Evolutionary conservation across 179 eudicot species (phyloP).

Genomic region (Nepenthes alata): DNA sequence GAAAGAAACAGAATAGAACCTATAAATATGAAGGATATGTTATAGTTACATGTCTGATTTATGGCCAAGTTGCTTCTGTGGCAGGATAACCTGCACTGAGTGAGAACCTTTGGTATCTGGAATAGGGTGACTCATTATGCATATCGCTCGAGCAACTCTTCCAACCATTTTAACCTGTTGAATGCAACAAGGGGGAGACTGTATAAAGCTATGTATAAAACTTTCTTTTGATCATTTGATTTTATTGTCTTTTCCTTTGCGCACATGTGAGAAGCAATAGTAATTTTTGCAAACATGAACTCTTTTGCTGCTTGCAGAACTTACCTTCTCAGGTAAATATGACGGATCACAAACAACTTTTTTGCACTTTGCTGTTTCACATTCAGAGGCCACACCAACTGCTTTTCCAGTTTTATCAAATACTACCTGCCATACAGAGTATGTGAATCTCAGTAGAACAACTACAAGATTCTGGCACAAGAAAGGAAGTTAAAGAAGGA

Average conservation of each 20-base stretch:
- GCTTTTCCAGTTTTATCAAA: constrained; percentile 50
- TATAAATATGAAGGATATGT: neutral
- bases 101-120: constrained; percentile 66
- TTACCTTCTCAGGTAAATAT: constrained; percentile 57
- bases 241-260: too few relatives aligned
- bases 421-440: constrained; percentile 35
- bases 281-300: neutral
- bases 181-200: neutral
- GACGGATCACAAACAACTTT: constrained; percentile 71
- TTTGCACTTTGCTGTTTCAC: constrained; percentile 78
- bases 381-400: constrained; percentile 57
- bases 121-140: constrained; percentile 73
- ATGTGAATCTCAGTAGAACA: neutral
- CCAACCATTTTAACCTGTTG: constrained; percentile 46
- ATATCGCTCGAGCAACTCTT: constrained; percentile 10
- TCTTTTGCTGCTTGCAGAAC: neutral
- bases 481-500: too few relatives aligned
- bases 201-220: too few relatives aligned
- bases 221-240: too few relatives aligned
- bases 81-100: constrained; percentile 64
- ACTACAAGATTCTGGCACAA: too few relatives aligned
- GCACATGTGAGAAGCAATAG: too few relatives aligned
- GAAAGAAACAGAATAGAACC: neutral
- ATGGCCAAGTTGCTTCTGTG: constrained; percentile 73
- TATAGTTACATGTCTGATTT: constrained; percentile 59